Evolutionary conservation across 1,284 basidiomycete species (phyloP).

Genomic region (Volvariella volvacea): DNA sequence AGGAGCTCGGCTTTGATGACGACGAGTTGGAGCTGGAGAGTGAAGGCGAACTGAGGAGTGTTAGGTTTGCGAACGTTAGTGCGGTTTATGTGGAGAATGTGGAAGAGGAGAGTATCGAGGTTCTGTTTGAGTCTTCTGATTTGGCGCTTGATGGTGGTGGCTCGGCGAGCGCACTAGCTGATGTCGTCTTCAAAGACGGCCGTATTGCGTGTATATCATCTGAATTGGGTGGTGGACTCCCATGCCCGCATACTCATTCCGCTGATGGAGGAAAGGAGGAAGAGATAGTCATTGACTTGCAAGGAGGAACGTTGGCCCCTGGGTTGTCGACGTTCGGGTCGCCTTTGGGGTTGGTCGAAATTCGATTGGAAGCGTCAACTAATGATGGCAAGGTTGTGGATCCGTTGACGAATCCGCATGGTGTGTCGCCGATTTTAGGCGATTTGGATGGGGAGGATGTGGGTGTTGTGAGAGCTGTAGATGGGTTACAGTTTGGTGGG

Average conservation of each 20-base stretch:
- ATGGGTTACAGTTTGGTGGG: constrained; percentile 65
- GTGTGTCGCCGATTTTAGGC: constrained; percentile 20
- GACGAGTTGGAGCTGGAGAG: not conserved
- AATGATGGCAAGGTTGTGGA: constrained; percentile 56
- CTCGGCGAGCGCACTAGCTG: not conserved
- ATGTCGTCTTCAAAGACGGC: constrained; percentile 11
- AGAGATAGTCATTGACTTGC: constrained; percentile 22
- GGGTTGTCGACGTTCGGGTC: constrained; percentile 56
- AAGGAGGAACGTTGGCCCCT: constrained; percentile 33
- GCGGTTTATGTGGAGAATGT: constrained; percentile 24
- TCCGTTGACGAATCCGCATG: constrained; percentile 28
- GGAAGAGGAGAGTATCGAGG: constrained; percentile 2
- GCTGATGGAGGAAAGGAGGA: not conserved
- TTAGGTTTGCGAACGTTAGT: constrained; percentile 41
- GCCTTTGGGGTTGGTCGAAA: constrained; percentile 54
- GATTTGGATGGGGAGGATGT: constrained; percentile 17
- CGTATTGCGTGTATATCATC: constrained; percentile 9
- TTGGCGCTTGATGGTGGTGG: not conserved
- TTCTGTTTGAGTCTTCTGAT: constrained; percentile 4
- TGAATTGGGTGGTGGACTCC: constrained; percentile 1
- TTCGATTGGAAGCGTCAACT: constrained; percentile 56
- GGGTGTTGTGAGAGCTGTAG: constrained; percentile 51
- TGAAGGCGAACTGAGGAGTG: constrained; percentile 13
- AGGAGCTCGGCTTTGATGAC: constrained; percentile 7
- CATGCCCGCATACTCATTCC: not conserved